A percentile compares a stretch with the other conserved stretches of the same genome.
Conservation (phyloP, 306 rosid species). For the Citrullus colocynthis region DNA sequence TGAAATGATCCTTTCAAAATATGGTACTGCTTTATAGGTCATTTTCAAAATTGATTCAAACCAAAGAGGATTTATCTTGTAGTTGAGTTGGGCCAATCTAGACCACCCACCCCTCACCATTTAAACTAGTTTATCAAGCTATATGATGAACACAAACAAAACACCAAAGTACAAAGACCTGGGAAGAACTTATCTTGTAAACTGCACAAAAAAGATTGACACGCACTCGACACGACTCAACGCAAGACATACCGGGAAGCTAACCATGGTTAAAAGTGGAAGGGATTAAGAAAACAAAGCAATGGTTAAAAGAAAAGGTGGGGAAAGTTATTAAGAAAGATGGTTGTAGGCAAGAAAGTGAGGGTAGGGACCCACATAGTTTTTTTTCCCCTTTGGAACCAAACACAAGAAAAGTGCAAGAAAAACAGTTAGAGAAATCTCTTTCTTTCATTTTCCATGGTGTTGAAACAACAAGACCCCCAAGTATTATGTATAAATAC, state of each 20-base stretch:
- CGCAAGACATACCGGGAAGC: neutral
- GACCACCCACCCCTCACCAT: neutral
- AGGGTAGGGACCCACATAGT: slow-evolving; percentile 1
- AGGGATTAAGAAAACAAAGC: neutral
- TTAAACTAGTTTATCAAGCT: neutral
- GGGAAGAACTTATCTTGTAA: neutral
- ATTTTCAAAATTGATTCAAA: neutral
- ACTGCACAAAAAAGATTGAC: neutral
- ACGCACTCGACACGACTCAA: neutral
- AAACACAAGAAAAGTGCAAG: slow-evolving; percentile 13
- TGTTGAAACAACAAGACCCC: slow-evolving; percentile 1
- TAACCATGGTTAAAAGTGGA: neutral
- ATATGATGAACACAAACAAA: neutral
- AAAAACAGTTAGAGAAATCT: slow-evolving; percentile 2
- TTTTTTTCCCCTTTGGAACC: neutral
- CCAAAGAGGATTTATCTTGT: neutral
- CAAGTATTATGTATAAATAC: neutral
- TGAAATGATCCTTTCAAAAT: neutral
- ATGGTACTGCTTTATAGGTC: neutral
- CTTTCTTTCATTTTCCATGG: slow-evolving; percentile 6
- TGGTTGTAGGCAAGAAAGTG: neutral
- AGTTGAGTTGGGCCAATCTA: neutral
- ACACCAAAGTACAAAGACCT: neutral
- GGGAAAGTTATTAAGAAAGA: neutral
- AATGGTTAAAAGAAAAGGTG: neutral